Percentiles rank a stretch among this genome's conserved stretches.
Evolutionary conservation across 169 alveolate species (phyloP).

Genomic region (Condylostoma magnum): DNA sequence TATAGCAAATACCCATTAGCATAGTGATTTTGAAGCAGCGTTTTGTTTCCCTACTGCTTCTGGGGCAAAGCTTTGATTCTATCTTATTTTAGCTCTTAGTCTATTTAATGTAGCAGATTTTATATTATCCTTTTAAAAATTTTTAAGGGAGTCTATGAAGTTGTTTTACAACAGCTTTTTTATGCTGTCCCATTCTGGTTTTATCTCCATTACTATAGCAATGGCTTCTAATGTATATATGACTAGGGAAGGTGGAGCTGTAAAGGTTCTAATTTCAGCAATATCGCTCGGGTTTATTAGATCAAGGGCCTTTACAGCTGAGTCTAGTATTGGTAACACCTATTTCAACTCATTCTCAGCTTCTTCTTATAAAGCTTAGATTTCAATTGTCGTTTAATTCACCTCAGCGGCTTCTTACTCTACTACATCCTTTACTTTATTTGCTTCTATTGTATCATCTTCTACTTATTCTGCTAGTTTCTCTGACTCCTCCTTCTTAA

Average conservation of each 20-base stretch:
- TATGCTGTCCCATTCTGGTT: conserved; percentile 86
- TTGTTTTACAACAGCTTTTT: conserved; percentile 60
- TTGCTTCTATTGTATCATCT: conserved; percentile 70
- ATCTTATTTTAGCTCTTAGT: conserved; percentile 47
- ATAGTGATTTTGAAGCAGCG: conserved; percentile 82
- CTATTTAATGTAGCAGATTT: conserved; percentile 52
- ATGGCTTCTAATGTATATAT: conserved; percentile 79
- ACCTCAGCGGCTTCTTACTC: conserved; percentile 74
- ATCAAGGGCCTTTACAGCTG: conserved; percentile 76
- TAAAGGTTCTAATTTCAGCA: conserved; percentile 77
- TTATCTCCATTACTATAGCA: conserved; percentile 59
- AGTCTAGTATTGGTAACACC: conserved; percentile 65
- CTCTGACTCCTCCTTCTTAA: conserved; percentile 71
- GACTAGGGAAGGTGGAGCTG: conserved; percentile 82
- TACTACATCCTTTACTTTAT: conserved; percentile 63
- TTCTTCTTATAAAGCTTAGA: conserved; percentile 58
- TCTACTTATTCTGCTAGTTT: conserved; percentile 80
- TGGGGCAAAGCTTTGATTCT: conserved; percentile 71
- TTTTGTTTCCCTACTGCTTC: conserved; percentile 76
- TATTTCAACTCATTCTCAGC: conserved; percentile 53
- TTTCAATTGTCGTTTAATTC: conserved; percentile 63
- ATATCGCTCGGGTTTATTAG: conserved; percentile 82
- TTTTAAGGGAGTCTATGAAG: conserved; percentile 64
- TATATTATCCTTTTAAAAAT: conserved; percentile 71
- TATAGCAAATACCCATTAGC: conserved; percentile 90